These are phyloP conservation scores for Metschnikowia cerradonensis DNA, from an alignment of 805 yeast genomes.

Conservation along the genomic window DNA sequence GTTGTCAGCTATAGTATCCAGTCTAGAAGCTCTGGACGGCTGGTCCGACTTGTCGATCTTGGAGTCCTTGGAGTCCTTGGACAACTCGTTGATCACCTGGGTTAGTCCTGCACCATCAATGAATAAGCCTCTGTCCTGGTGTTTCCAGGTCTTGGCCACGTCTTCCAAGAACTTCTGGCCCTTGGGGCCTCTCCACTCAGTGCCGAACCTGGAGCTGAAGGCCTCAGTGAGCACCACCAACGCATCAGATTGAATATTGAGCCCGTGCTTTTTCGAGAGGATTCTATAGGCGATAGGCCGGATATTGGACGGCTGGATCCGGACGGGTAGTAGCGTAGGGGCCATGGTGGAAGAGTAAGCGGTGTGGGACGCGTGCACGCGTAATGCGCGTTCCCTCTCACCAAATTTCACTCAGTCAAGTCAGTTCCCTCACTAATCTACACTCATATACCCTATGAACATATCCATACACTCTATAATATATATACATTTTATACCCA, in stretches of 20 bases:
- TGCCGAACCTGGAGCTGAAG: slow-evolving; percentile 74
- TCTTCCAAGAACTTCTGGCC: slow-evolving; percentile 68
- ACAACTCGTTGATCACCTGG: slow-evolving; percentile 58
- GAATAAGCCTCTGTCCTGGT: slow-evolving; percentile 82
- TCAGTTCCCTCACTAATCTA: too few relatives aligned
- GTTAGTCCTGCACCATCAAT: slow-evolving; percentile 70
- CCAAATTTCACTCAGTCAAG: too few relatives aligned
- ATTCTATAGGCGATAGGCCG: slow-evolving; percentile 91
- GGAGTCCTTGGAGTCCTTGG: slow-evolving; percentile 16
- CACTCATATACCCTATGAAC: too few relatives aligned
- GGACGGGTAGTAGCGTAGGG: slow-evolving; percentile 56
- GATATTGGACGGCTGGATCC: slow-evolving; percentile 73
- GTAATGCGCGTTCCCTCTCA: not conserved
- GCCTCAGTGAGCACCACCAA: slow-evolving; percentile 66
- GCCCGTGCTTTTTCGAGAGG: slow-evolving; percentile 86
- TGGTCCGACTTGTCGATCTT: not conserved
- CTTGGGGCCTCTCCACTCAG: slow-evolving; percentile 73
- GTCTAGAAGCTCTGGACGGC: slow-evolving; percentile 14
- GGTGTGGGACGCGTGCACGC: not conserved
- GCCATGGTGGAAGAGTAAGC: slow-evolving; percentile 1
- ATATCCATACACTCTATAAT: too few relatives aligned
- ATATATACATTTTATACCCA: too few relatives aligned
- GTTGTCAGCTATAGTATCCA: slow-evolving; percentile 20
- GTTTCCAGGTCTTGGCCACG: slow-evolving; percentile 80
- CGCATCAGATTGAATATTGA: slow-evolving; percentile 85